These are phyloP conservation scores for Phoma herbarum DNA, from an alignment of 2,329 filamentous ascomycete species.

Conservation along the genomic window DNA sequence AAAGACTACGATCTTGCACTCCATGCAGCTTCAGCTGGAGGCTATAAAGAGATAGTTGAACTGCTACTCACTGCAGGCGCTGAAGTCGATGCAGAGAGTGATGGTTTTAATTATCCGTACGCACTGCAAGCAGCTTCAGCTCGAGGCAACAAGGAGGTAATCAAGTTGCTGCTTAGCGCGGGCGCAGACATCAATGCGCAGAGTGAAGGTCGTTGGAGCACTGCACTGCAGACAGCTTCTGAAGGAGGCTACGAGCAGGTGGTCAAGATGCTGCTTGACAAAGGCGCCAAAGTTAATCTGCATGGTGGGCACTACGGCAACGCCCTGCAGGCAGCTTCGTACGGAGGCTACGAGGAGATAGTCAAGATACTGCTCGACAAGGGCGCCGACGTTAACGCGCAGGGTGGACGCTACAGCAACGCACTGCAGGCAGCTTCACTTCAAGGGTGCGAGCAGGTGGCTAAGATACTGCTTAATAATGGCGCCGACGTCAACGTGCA, in stretches of 20 bases:
- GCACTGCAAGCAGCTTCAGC: slow-evolving; percentile 11
- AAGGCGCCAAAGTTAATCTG: neutral
- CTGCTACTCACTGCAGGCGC: too few species aligned
- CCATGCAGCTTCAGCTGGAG: too few species aligned
- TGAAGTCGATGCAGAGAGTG: slow-evolving; percentile 25
- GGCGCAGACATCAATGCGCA: neutral
- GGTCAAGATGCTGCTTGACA: neutral
- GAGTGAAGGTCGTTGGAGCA: neutral
- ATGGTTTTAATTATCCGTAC: slow-evolving; percentile 24
- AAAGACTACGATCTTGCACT: too few species aligned
- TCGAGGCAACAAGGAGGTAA: too few species aligned
- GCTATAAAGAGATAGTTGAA: too few species aligned
- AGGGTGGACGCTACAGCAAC: too few species aligned
- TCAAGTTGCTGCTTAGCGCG: neutral
- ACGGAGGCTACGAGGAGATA: neutral
- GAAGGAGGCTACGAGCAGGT: neutral
- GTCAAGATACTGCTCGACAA: neutral
- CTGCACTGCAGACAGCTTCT: neutral
- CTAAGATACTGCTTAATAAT: neutral
- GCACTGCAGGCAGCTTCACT: too few species aligned
- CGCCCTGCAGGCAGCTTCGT: neutral
- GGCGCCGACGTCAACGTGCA: too few species aligned
- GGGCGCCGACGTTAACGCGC: neutral
- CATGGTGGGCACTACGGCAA: neutral
- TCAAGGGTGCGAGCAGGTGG: neutral